These are phyloP conservation scores for Pneumocystis carinii DNA, from an alignment of 1,139 yeast species.

Conservation along the genomic window DNA sequence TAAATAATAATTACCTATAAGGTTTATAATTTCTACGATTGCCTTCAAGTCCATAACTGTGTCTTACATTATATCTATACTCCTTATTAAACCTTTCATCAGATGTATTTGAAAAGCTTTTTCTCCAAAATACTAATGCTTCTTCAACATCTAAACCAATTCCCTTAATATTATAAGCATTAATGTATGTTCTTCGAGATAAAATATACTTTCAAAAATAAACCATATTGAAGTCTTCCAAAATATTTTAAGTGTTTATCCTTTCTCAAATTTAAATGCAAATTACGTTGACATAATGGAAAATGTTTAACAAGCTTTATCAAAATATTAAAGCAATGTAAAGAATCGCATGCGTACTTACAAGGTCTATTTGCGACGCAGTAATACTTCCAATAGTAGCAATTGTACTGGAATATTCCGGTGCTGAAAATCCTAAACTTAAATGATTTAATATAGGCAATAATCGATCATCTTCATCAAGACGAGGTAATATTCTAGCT, in stretches of 20 bases:
- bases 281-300: slow-evolving; percentile 68
- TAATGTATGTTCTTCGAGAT: not conserved
- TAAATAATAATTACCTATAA: slow-evolving; percentile 21
- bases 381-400: slow-evolving; percentile 35
- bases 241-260: slow-evolving; percentile 63
- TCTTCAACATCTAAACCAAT: slow-evolving; percentile 80
- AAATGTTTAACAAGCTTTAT: slow-evolving; percentile 39
- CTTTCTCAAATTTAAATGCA: slow-evolving; percentile 45
- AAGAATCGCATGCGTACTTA: not conserved
- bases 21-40: slow-evolving; percentile 74
- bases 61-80: slow-evolving; percentile 74
- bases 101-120: slow-evolving; percentile 52
- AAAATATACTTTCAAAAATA: slow-evolving; percentile 43
- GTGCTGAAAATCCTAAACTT: slow-evolving; percentile 45
- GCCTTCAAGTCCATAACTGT: slow-evolving; percentile 85
- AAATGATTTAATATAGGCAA: slow-evolving; percentile 69
- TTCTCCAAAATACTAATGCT: slow-evolving; percentile 72
- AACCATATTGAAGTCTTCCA: slow-evolving; percentile 73
- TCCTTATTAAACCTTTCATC: slow-evolving; percentile 73
- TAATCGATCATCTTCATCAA: slow-evolving; percentile 84
- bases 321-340: not conserved
- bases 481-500: slow-evolving; percentile 61
- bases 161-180: slow-evolving; percentile 28
- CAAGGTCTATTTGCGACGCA: slow-evolving; percentile 43
- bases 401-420: slow-evolving; percentile 14